These are phyloP conservation scores for Pinus tabuliformis DNA, from an alignment of 75 land plant species.

Conservation along the genomic window DNA sequence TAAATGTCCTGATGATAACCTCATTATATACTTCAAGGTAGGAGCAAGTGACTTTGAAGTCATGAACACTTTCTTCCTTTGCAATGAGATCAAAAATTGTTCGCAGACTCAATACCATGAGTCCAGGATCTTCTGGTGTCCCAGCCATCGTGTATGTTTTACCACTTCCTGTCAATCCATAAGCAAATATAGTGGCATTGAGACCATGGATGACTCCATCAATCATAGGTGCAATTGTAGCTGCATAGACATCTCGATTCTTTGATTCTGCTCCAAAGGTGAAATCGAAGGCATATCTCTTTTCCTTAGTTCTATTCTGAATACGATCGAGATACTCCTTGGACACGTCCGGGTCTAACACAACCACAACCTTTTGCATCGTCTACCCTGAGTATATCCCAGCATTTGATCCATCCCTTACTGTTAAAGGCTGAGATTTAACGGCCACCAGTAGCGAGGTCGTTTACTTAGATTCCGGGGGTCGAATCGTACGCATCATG, in stretches of 20 bases:
- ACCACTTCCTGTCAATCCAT: constrained; percentile 98
- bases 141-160: constrained; percentile 99
- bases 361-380: too few species aligned
- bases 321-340: too few species aligned
- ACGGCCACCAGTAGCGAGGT: constrained; percentile 84
- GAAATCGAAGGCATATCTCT: too few species aligned
- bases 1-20: constrained; percentile 90
- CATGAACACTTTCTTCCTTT: constrained; percentile 61
- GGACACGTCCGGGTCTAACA: too few species aligned
- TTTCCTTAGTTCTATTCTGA: too few species aligned
- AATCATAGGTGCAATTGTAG: constrained; percentile 59
- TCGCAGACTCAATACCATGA: constrained; percentile 93
- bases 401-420: too few species aligned
- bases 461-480: constrained; percentile 63
- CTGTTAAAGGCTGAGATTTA: constrained; percentile 67
- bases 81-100: constrained; percentile 78
- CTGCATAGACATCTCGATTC: constrained; percentile 86
- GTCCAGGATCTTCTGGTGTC: constrained; percentile 84
- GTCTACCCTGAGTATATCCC: too few species aligned
- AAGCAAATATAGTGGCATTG: constrained; percentile 95
- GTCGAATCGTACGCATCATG: constrained; percentile 70
- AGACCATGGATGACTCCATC: constrained; percentile 90
- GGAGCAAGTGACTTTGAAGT: constrained; percentile 90
- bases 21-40: constrained; percentile 99
- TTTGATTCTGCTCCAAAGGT: too few species aligned